Base-by-base conservation (phyloP, 1,139 yeast species). In the Blastobotrys buckinghamii region DNA sequence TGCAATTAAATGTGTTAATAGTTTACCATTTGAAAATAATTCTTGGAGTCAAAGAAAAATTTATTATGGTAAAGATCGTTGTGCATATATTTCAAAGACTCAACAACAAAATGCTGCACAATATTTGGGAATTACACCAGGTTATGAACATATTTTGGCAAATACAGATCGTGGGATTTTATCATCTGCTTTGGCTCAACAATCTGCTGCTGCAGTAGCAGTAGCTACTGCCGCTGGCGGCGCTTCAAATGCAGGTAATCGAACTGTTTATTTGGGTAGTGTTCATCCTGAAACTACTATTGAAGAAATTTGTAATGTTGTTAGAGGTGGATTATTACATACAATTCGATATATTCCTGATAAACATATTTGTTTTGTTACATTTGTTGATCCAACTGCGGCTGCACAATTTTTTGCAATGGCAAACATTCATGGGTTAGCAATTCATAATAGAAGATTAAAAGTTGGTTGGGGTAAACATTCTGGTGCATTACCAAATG, bases 61-160 rank as follows among this genome's bases (percentile, higher is more conserved):
- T 39, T 84, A 78, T 60, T 89, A 86, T 63, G 96, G 97, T 52
- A 85, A 85, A 67, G 97, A 90, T 67, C 76, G 96, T 65, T 87
- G 96, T 61, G 79, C 80, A 2, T 77, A 76, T 61, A 86, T 90
- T 47, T 88, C 97, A 35, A 88, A 87, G 66, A 86, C 97, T 27
- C 97, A 92, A 68, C 96, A 89, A 68, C 97, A 90, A 64, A 89
- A 90, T 66, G 97, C 97, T 20, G 96, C 97, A 8, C 96, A 90
- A 68, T 90, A 88, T 65, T 72, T 90, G 53, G 97, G 97, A 1
- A 76, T 89, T 57, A 89, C 90, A 38, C 95, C 95, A 20, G 95
- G 95, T 26, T 81, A 83, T 79, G 96, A 86, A 63, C 89, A 85
- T 62, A 73, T 86, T 51, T 82, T 82, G 26, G 83, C 89, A 39